Evolutionary conservation across 2,329 filamentous ascomycete species (phyloP).

Genomic region (Calonectria crousiana): DNA sequence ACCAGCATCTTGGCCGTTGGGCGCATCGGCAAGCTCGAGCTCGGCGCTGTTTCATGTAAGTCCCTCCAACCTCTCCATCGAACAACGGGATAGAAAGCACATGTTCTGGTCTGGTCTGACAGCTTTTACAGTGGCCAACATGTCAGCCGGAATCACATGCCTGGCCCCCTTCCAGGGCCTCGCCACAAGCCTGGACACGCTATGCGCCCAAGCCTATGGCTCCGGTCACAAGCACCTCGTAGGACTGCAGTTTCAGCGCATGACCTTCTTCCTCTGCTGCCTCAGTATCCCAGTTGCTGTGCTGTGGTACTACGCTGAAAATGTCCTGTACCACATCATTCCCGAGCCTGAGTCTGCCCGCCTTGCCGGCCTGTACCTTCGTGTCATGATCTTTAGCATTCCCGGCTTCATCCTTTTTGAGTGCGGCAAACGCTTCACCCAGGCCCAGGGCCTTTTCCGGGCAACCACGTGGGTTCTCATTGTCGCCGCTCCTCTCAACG

Average conservation of each 20-base stretch:
- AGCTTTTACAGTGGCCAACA: conserved; percentile 62
- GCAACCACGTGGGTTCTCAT: conserved; percentile 83
- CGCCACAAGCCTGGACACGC: conserved; percentile 89
- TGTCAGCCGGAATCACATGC: conserved; percentile 85
- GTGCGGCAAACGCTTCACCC: conserved; percentile 82
- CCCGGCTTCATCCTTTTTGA: conserved; percentile 85
- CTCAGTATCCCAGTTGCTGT: conserved; percentile 79
- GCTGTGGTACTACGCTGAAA: conserved; percentile 77
- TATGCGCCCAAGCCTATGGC: conserved; percentile 94
- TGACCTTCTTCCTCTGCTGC: conserved; percentile 81
- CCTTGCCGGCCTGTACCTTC: conserved; percentile 79
- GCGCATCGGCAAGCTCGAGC: conserved; percentile 74
- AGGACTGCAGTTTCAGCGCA: conserved; percentile 83
- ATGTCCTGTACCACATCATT: conserved; percentile 66
- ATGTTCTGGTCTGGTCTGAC: conserved; percentile 26
- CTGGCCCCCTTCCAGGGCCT: conserved; percentile 86
- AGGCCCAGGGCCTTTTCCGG: conserved; percentile 85
- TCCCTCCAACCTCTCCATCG: conserved; percentile 2
- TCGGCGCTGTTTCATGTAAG: conserved; percentile 59
- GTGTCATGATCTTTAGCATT: conserved; percentile 77
- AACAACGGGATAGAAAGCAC: background rate
- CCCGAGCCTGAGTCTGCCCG: conserved; percentile 70
- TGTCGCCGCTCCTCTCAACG: conserved; percentile 81
- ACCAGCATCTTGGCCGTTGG: conserved; percentile 84
- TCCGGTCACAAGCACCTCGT: conserved; percentile 91